Percentiles rank a stretch among this genome's conserved stretches.
Conservation (phyloP, 345 rosid genomes). For the Bruguiera sexangula region DNA sequence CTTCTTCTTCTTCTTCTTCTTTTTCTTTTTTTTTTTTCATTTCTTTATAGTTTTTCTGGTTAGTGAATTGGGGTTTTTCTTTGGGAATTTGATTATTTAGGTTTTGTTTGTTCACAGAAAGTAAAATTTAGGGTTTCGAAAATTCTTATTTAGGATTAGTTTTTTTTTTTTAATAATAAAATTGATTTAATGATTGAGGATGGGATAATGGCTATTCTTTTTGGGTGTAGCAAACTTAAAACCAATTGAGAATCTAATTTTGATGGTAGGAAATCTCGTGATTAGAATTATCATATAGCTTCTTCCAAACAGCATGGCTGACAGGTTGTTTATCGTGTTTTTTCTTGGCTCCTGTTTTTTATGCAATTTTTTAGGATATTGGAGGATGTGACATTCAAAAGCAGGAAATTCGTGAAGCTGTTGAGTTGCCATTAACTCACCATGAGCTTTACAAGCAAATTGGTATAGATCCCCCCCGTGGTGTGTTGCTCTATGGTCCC, state of each 20-base stretch:
- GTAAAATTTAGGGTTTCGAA: too few species aligned
- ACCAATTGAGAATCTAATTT: too few species aligned
- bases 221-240: too few species aligned
- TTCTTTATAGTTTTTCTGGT: neutral
- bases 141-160: too few species aligned
- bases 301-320: too few species aligned
- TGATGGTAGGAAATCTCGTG: too few species aligned
- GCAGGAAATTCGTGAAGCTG: conserved; percentile 99
- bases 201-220: too few species aligned
- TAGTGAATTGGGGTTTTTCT: neutral
- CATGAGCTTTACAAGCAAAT: conserved; percentile 93
- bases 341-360: neutral
- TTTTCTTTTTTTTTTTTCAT: neutral
- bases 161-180: too few species aligned
- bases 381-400: conserved; percentile 99
- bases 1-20: too few species aligned
- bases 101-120: too few species aligned
- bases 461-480: conserved; percentile 98
- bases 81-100: neutral
- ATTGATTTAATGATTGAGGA: too few species aligned
- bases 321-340: neutral
- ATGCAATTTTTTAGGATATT: conserved; percentile 55
- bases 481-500: conserved; percentile 94
- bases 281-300: too few species aligned
- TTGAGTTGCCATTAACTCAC: conserved; percentile 92